Percentiles rank a stretch among this genome's conserved stretches.
Conservation (phyloP, 306 rosid species). For the Vigna angularis region DNA sequence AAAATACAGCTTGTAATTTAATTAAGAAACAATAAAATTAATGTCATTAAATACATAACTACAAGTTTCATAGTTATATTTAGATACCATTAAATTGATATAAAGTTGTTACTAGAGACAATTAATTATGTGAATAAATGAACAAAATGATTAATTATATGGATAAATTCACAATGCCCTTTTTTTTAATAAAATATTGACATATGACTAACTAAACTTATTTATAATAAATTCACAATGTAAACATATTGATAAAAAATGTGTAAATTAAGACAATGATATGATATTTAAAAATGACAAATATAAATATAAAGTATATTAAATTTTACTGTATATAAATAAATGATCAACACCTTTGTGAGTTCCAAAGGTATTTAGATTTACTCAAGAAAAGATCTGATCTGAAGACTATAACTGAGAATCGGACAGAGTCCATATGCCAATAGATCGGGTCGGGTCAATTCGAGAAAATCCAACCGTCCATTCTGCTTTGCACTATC, state of each 20-base stretch:
- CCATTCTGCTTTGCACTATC: slow-evolving; percentile 38
- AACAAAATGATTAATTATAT: neutral
- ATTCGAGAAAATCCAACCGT: slow-evolving; percentile 46
- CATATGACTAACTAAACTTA: too few relatives aligned
- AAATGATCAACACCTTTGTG: neutral
- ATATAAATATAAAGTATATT: too few relatives aligned
- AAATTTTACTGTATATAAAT: too few relatives aligned
- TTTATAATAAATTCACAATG: too few relatives aligned
- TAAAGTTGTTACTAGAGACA: neutral
- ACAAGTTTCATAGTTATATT: neutral
- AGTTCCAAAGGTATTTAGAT: neutral
- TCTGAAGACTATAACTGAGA: neutral
- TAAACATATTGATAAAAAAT: neutral
- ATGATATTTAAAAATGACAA: too few relatives aligned
- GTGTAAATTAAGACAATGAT: neutral
- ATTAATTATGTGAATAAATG: neutral
- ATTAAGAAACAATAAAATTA: neutral
- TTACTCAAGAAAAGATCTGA: neutral
- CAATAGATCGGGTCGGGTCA: slow-evolving; percentile 19
- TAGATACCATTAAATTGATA: neutral
- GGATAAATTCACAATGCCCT: neutral
- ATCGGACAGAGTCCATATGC: slow-evolving; percentile 35
- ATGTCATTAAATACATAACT: neutral
- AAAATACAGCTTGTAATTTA: neutral
- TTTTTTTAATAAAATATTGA: too few relatives aligned